Conservation (phyloP, 1,284 basidiomycete species). For the Irpex sp. region DNA sequence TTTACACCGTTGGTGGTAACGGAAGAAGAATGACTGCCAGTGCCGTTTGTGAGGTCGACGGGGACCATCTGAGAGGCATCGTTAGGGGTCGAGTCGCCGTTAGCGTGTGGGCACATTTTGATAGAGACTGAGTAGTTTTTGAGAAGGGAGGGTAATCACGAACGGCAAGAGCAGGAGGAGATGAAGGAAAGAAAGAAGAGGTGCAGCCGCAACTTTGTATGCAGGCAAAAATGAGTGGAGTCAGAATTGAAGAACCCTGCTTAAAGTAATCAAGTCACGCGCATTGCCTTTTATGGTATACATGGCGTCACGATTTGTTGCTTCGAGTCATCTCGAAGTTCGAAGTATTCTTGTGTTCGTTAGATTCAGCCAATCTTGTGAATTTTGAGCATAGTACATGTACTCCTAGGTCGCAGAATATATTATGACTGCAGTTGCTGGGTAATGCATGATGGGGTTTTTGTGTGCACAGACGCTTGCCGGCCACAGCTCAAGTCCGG, state of each 20-base stretch:
- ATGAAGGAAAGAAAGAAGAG: conserved; percentile 7
- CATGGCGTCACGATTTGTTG: not conserved
- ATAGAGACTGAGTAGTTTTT: conserved; percentile 2
- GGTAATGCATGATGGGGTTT: too few species aligned
- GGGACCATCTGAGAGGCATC: conserved; percentile 63
- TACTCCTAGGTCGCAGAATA: not conserved
- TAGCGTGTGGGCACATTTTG: conserved; percentile 67
- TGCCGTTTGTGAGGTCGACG: conserved; percentile 45
- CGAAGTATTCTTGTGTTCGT: not conserved
- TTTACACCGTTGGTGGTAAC: conserved; percentile 9
- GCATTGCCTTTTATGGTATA: not conserved
- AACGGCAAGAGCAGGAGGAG: not conserved
- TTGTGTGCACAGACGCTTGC: too few species aligned
- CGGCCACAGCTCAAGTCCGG: too few species aligned
- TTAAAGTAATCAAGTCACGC: conserved; percentile 1
- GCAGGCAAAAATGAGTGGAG: conserved; percentile 11
- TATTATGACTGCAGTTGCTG: too few species aligned
- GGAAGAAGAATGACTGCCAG: conserved; percentile 14
- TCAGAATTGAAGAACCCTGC: conserved; percentile 1
- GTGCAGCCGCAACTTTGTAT: conserved; percentile 2
- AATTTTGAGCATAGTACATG: not conserved
- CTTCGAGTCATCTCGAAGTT: not conserved
- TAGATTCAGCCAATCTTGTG: not conserved
- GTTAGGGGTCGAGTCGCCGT: conserved; percentile 43
- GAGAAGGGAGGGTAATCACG: conserved; percentile 12